Percentiles rank a stretch among this genome's conserved stretches.
Conservation (phyloP, 2,329 filamentous ascomycete genomes). For the Mycocentrospora acerina region DNA sequence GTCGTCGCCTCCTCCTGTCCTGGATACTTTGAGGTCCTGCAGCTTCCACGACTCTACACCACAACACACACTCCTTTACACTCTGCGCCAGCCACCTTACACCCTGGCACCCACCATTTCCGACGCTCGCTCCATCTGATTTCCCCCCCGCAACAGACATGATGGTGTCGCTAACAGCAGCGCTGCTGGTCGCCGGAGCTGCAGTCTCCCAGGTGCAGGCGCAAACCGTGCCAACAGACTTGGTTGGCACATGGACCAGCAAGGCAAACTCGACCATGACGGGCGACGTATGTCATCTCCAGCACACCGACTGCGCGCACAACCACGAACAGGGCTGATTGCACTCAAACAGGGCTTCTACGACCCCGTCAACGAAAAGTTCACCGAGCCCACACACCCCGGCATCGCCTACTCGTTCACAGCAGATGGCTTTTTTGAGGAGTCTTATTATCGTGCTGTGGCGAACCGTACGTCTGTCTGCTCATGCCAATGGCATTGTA, state of each 20-base stretch:
- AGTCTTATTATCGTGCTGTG: constrained; percentile 69
- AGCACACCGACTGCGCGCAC: too few species aligned
- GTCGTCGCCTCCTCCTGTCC: constrained; percentile 14
- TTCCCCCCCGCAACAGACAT: constrained; percentile 1
- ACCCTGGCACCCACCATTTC: constrained; percentile 6
- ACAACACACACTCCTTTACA: constrained; percentile 1
- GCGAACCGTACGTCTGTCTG: constrained; percentile 68
- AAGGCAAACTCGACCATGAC: constrained; percentile 70
- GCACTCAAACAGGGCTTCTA: constrained; percentile 61
- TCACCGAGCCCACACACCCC: constrained; percentile 65
- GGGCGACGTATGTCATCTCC: constrained; percentile 58
- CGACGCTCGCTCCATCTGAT: constrained; percentile 10
- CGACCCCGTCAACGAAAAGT: constrained; percentile 63
- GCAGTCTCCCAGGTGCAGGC: constrained; percentile 38
- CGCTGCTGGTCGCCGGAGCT: constrained; percentile 37
- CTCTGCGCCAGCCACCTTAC: constrained; percentile 15
- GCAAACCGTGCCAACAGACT: constrained; percentile 39
- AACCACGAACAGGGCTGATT: constrained; percentile 9
- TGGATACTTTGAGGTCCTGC: constrained; percentile 1
- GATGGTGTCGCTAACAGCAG: constrained; percentile 31
- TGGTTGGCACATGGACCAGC: constrained; percentile 72
- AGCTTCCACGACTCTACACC: background rate
- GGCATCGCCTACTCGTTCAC: constrained; percentile 77
- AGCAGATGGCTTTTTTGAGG: constrained; percentile 66
- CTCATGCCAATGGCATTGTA: too few species aligned